Percentiles rank a stretch among this genome's conserved stretches.
These are phyloP conservation scores for Wickerhamomyces sp. DNA, from an alignment of 1,139 yeast species.

Conservation along the genomic window DNA sequence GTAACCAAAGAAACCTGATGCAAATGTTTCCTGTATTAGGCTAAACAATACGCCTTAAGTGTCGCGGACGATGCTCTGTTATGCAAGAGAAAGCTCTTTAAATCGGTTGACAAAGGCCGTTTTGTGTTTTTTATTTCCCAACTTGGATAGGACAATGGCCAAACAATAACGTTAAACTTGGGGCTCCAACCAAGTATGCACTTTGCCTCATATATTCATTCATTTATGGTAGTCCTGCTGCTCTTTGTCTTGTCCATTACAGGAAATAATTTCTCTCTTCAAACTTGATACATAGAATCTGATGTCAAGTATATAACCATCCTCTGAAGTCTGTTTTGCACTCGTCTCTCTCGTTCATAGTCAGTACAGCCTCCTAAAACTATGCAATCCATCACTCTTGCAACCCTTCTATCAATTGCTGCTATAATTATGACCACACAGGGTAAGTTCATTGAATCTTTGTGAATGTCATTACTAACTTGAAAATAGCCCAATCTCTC, in stretches of 20 bases:
- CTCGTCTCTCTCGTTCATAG: too few relatives aligned
- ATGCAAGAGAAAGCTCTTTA: background rate
- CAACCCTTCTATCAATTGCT: background rate
- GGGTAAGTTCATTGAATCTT: background rate
- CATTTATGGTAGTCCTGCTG: background rate
- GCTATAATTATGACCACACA: background rate
- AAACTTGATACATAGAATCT: too few relatives aligned
- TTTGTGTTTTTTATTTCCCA: background rate
- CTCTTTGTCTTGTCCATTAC: background rate
- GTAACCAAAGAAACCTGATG: too few relatives aligned
- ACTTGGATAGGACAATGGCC: background rate
- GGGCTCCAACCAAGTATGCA: background rate
- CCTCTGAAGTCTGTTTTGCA: too few relatives aligned
- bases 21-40: too few relatives aligned
- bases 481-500: background rate
- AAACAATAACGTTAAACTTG: background rate
- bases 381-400: background rate
- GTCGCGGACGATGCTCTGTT: too few relatives aligned
- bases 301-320: too few relatives aligned
- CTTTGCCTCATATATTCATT: too few relatives aligned
- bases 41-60: too few relatives aligned
- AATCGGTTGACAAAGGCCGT: background rate
- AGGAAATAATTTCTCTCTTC: too few relatives aligned
- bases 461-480: background rate
- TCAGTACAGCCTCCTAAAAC: background rate